Conservation (phyloP, 139 green algal species). For the Pedinophyceae sp. region DNA sequence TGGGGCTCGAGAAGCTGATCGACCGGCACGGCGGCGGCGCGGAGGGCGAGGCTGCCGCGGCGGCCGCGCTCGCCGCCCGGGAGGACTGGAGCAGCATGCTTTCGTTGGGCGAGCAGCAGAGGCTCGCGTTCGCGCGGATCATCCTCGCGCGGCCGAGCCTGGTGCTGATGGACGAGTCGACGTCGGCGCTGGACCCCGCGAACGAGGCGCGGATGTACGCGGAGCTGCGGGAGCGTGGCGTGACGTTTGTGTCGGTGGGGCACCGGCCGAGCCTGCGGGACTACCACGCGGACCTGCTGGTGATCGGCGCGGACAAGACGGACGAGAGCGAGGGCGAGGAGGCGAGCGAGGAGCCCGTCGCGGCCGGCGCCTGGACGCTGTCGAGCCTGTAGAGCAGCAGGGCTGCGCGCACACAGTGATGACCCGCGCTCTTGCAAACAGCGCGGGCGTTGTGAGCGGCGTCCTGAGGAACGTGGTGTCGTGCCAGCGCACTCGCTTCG, state of each 20-base stretch:
- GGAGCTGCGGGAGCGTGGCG: slow-evolving; percentile 22
- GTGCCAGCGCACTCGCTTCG: too few relatives aligned
- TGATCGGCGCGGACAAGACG: too few relatives aligned
- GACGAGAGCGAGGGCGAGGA: too few relatives aligned
- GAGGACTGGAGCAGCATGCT: slow-evolving; percentile 72
- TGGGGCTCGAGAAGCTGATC: neutral
- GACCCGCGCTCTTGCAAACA: too few relatives aligned
- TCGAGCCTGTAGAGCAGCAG: too few relatives aligned
- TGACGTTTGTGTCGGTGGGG: slow-evolving; percentile 77
- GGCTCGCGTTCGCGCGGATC: slow-evolving; percentile 83
- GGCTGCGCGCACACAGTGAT: too few relatives aligned
- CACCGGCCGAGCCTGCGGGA: slow-evolving; percentile 62
- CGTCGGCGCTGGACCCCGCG: slow-evolving; percentile 64
- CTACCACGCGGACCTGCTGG: slow-evolving; percentile 67
- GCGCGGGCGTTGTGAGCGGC: too few relatives aligned
- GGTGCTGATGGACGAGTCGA: slow-evolving; percentile 89
- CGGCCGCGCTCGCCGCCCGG: slow-evolving; percentile 36
- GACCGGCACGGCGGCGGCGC: neutral
- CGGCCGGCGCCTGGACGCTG: too few relatives aligned
- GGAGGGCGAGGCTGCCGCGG: too few relatives aligned
- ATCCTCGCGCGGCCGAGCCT: slow-evolving; percentile 55
- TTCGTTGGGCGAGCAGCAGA: slow-evolving; percentile 93
- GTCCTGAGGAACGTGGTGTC: too few relatives aligned
- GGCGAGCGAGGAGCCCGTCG: too few relatives aligned
- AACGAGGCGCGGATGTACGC: slow-evolving; percentile 78